Base-by-base conservation (phyloP, 139 green algal genomes). In the Limnomonas spitsbergensis region DNA sequence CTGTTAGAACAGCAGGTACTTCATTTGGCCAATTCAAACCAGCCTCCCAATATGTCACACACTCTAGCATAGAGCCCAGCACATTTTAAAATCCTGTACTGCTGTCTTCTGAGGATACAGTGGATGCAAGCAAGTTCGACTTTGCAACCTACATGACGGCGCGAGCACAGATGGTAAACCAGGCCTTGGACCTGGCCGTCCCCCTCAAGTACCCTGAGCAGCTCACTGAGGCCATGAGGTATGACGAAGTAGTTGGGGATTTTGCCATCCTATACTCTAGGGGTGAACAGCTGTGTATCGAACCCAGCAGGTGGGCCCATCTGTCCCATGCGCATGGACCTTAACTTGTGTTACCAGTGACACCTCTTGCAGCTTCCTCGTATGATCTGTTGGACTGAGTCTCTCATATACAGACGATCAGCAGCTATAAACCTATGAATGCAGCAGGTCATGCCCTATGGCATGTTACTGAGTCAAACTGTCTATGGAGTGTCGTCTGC, bases 191-290 rank as follows among this genome's bases (percentile, higher is more conserved):
- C 73, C 73, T 72, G 4, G 83, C 92, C 34, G 82, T 97, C 35
- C 95, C 95, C 0, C 34, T 88, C 72, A 83, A 91, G 73, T 96
- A 99, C 80, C 96, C 96, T 0, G 92, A 98, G 66, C 80, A 83
- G 38, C 86, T 99, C 68, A 88, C 90, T 69, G 95, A 98, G 56
- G 83, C 94, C 38, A 99, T 99, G 96, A 81, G 95, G 90, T 88
- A 36, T 71, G 84, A n/a, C 1, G n/a, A 27, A 34, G 37, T 29
- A 24, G 31, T 9, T 24, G 42, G 42, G 42, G n/a, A n/a, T n/a
- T n/a, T n/a, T n/a, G n/a, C n/a, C n/a, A n/a, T n/a, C n/a, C n/a
- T n/a, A n/a, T n/a, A n/a, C n/a, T n/a, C n/a, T 9, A 54, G 9
- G 42, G 42, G 42, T 6, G 9, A 9, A 9, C 7, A 6, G 42